Evolutionary conservation across 495 filamentous ascomycete genomes (phyloP).

Genomic region (Arthonia radiata): DNA sequence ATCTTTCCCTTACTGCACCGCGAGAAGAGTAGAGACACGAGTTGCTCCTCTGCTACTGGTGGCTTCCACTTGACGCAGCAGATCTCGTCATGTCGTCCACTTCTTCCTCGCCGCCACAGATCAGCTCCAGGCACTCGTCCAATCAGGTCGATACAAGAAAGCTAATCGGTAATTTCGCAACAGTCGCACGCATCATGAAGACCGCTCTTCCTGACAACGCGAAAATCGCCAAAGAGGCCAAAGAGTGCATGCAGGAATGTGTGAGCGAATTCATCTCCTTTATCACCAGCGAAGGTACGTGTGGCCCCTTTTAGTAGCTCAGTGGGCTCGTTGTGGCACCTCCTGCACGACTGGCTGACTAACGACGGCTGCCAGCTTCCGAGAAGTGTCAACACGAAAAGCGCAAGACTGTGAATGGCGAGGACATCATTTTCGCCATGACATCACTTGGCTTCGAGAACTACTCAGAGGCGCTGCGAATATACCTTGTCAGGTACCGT

Average conservation of each 20-base stretch:
- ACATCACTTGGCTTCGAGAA: conserved; percentile 97
- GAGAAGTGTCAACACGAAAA: conserved; percentile 99
- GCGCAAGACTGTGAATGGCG: conserved; percentile 94
- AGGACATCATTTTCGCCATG: conserved; percentile 97
- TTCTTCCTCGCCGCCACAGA: too few relatives aligned
- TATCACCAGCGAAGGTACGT: conserved; percentile 90
- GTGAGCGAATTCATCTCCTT: conserved; percentile 99
- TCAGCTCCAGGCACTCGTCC: conserved; percentile 2
- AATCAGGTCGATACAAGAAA: too few relatives aligned
- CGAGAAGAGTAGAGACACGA: too few relatives aligned
- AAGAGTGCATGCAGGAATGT: conserved; percentile 99
- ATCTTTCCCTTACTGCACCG: too few relatives aligned
- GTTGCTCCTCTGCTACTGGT: too few relatives aligned
- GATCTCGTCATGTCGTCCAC: too few relatives aligned
- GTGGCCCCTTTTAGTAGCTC: conserved; percentile 2
- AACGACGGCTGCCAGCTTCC: conserved; percentile 36
- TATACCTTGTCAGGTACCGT: conserved; percentile 91
- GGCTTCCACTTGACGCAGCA: too few relatives aligned
- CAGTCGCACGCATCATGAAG: conserved; percentile 99
- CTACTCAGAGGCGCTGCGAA: conserved; percentile 91
- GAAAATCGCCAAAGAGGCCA: conserved; percentile 97
- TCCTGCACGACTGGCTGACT: conserved; percentile 1
- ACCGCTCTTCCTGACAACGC: conserved; percentile 88
- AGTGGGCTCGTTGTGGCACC: conserved; percentile 5
- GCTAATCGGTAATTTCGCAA: conserved; percentile 72